A percentile compares a stretch with the other conserved stretches of the same genome.
Conservation (phyloP, 257 asterid species). For the Penstemon davidsonii region DNA sequence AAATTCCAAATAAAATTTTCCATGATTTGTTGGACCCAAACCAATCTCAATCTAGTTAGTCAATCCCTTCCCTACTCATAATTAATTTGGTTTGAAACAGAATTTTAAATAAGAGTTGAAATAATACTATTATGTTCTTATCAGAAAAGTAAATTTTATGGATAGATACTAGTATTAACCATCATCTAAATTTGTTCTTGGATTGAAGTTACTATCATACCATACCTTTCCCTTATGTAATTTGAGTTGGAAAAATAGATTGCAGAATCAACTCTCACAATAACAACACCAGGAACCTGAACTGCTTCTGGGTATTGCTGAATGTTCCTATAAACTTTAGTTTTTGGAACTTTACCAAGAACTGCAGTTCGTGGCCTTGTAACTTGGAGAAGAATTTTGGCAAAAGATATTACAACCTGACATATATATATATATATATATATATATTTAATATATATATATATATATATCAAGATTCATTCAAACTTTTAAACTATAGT, state of each 20-base stretch:
- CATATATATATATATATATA: not conserved
- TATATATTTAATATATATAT: constrained; percentile 9
- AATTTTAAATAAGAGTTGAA: too few species aligned
- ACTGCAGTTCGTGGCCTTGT: constrained; percentile 91
- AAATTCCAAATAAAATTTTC: not conserved
- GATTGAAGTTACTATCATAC: not conserved
- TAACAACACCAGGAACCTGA: constrained; percentile 68
- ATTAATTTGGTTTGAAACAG: too few species aligned
- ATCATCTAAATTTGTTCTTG: not conserved
- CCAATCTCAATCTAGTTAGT: too few species aligned
- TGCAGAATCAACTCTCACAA: constrained; percentile 71
- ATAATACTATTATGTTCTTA: too few species aligned
- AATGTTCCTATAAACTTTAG: constrained; percentile 78
- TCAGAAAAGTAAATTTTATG: too few species aligned
- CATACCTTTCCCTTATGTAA: constrained; percentile 68
- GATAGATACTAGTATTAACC: not conserved
- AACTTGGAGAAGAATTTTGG: constrained; percentile 84
- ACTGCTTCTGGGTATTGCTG: constrained; percentile 88
- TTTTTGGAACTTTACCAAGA: constrained; percentile 74
- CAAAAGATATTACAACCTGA: constrained; percentile 84
- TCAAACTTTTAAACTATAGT: too few species aligned
- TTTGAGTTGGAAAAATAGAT: constrained; percentile 76
- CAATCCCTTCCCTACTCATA: too few species aligned
- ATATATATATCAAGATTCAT: too few species aligned
- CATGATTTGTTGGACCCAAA: too few species aligned